Base-by-base conservation (phyloP, 2,329 filamentous ascomycete genomes). In the Ilyonectria sp. region DNA sequence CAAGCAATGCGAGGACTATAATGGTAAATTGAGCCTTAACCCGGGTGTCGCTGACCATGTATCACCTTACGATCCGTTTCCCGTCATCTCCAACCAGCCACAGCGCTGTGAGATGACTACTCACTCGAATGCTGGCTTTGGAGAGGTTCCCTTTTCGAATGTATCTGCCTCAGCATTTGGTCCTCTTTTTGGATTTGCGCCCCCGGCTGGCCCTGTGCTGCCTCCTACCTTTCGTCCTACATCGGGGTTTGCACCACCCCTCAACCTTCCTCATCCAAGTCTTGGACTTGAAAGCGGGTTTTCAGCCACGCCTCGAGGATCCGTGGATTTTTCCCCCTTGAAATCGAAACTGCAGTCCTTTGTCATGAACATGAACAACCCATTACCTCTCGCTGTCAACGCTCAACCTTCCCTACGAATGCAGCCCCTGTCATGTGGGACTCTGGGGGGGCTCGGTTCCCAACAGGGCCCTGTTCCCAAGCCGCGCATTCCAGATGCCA, bases 401-500 rank as follows among this genome's bases (percentile, higher is more conserved):
- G 37, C 40, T 21, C 57, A 49, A 19, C n/a, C 17, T 26, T 26
- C 58, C 21, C 19, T 63, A 11, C 31, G 37, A 33, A 46, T 44
- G n/a, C 64, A 63, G 33, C 10, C 26, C 9, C 33, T 54, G 6
- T 19, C 55, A 31, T 60, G 31, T 23, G 49, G 47, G n/a, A 31
- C 47, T 49, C 15, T 60, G 19, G 56, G 47, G 44, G 33, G 17
- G 13, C 19, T 31, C 6, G 31, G 59, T 37, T 17, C 63, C 17
- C 57, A 43, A 2, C 70, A 65, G 23, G 67, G 59, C 6, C 76
- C 75, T 11, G 80, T 79, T 44, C 78, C 76, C 4, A 86, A 86
- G 71, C 84, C 84, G 10, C 79, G 78, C 4, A 72, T 75, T 33
- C 83, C 83, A 52, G 76, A 85, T 65, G 74, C 84, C 13, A 64